These are phyloP conservation scores for Jatropha multifida DNA, from an alignment of 441 rosid species.

Conservation along the genomic window DNA sequence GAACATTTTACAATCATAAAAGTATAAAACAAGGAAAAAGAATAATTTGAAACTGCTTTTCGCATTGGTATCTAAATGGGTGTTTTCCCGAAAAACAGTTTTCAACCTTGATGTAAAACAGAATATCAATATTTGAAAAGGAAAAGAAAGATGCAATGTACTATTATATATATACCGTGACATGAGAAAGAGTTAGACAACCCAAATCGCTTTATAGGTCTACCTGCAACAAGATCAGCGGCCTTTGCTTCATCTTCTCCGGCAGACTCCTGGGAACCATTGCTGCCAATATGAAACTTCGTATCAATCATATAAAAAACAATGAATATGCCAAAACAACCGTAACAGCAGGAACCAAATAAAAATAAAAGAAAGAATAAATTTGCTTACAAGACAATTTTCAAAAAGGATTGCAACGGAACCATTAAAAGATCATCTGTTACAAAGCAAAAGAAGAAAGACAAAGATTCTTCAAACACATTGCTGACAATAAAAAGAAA, in stretches of 20 bases:
- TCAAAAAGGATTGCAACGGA: neutral
- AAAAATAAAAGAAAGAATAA: neutral
- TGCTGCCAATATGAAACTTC: conserved; percentile 24
- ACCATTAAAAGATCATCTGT: neutral
- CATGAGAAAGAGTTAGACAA: conserved; percentile 50
- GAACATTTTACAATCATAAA: too few relatives aligned
- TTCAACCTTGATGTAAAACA: neutral
- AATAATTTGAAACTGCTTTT: neutral
- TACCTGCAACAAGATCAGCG: conserved; percentile 26
- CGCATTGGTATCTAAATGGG: neutral
- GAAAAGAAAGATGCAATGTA: neutral
- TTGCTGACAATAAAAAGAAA: neutral
- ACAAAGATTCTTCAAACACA: neutral
- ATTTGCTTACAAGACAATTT: neutral
- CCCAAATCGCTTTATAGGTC: conserved; percentile 42
- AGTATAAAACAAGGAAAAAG: neutral
- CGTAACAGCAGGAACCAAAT: neutral
- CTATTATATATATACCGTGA: conserved; percentile 39
- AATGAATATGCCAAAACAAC: conserved; percentile 1
- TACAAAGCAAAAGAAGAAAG: neutral
- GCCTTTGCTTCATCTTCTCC: conserved; percentile 26
- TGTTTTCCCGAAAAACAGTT: neutral
- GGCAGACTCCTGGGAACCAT: conserved; percentile 18
- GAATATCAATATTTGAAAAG: neutral
- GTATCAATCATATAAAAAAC: neutral